Percentiles rank a stretch among this genome's conserved stretches.
Evolutionary conservation across 2,329 filamentous ascomycete genomes (phyloP).

Genomic region (Ophiobolus disseminans): DNA sequence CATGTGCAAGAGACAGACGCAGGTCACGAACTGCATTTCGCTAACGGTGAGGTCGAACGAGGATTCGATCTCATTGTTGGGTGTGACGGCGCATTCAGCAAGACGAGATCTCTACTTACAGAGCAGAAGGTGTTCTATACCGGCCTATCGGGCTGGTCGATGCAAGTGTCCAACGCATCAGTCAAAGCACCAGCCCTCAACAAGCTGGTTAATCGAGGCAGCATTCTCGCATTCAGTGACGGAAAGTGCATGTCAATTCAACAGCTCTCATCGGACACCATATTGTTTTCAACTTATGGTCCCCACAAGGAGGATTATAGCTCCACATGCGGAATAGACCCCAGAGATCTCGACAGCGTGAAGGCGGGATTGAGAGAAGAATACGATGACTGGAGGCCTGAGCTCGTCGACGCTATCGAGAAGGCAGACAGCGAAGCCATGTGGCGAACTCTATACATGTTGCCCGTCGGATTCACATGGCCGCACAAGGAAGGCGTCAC

Average conservation of each 20-base stretch:
- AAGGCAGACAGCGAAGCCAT: conserved; percentile 24
- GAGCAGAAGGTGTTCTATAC: conserved; percentile 44
- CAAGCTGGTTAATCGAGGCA: conserved; percentile 45
- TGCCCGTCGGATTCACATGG: conserved; percentile 50
- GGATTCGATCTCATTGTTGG: conserved; percentile 55
- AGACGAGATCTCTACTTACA: conserved; percentile 43
- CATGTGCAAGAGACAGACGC: conserved; percentile 19
- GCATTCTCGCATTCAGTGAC: conserved; percentile 40
- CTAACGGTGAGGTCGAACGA: conserved; percentile 28
- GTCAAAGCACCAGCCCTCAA: conserved; percentile 36
- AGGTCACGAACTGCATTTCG: conserved; percentile 33
- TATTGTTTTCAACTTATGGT: conserved; percentile 36
- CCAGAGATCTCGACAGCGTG: conserved; percentile 21
- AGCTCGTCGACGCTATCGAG: conserved; percentile 34
- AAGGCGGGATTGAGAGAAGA: conserved; percentile 30
- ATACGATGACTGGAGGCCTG: conserved; percentile 40
- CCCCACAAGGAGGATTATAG: conserved; percentile 33
- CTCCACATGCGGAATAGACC: conserved; percentile 24
- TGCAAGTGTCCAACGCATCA: conserved; percentile 37
- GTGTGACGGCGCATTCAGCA: conserved; percentile 55
- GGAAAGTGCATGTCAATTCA: conserved; percentile 36
- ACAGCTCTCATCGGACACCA: conserved; percentile 42
- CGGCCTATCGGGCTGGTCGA: conserved; percentile 44
- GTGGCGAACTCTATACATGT: conserved; percentile 47
- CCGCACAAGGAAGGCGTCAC: conserved; percentile 47